Evolutionary conservation across 495 filamentous ascomycete genomes (phyloP), one percentile per base, ranked within the genome.

Genomic region (Cetradonia linearis): DNA sequence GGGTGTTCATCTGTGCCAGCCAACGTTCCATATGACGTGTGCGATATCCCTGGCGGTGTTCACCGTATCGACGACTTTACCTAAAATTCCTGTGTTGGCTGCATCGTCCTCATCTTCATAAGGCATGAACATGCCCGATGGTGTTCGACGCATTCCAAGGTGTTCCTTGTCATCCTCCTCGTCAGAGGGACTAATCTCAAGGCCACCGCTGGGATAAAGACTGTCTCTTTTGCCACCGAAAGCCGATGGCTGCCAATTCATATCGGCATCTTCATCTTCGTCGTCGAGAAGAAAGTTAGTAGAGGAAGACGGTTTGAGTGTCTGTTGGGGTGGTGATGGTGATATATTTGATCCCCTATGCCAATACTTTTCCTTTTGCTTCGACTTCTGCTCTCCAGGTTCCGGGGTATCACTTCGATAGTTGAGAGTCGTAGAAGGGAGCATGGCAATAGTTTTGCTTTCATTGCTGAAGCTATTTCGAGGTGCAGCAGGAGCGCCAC

Each of bases 11-110:
- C 82, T 78, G 65, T 87, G 82, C 93, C 92, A 96, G 38, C 92
- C 92, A 58, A 97, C 93, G 69, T 98, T 98, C 91, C 90, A 95
- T 64, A 97, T 89, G 40, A 97, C 91, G 75, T 95, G 89, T 40
- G 87, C 90, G 65, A 98, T 98, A 66, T 98, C 93, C 64, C 85
- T 85, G 47, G 92, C 91, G 9, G 92, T 97, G 75, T 98, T 96
- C 67, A 98, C 88, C 46, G 91, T 93, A 70, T 97, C 89, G 67
- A 93, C 83, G 27, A 96, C 86, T 63, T 85, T 81, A 60, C 89
- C 88, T 63, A 96, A 81, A 38, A 97, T 73, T 25, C 81, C 77
- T 33, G 80, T 73, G 48, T 74, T 77, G 11, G 78, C 72, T 33
- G 67, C 66, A 57, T 86, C 83, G 6, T 82, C 75, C 52, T 91